Base-by-base conservation (phyloP, 2,329 filamentous ascomycete genomes). In the Colletotrichum cordylinicola region DNA sequence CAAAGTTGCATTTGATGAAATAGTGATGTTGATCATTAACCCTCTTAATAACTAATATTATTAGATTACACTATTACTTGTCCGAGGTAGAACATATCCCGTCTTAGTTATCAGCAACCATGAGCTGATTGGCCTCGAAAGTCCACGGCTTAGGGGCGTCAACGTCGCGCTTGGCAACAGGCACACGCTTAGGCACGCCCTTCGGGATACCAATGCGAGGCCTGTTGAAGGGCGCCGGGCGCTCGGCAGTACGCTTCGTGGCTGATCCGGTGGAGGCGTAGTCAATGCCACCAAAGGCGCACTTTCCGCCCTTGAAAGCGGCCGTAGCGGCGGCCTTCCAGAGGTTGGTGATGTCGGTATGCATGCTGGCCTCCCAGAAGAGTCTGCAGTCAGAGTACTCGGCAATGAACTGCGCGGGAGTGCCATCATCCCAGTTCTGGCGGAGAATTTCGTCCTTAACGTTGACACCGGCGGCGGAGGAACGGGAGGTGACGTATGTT, bases 331-430 rank as follows among this genome's bases (percentile, higher is more conserved):
- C 84, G 4, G 85, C 83, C 79, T 87, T 87, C 88, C 88, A 90
- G n/a, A 87, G 80, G 52, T 85, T 85, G 15, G 82, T 83, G 58
- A 88, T 83, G 76, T 89, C 87, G 16, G 81, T 83, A 52, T 87
- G 79, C 86, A 89, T 90, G 39, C 82, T 83, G 29, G 84, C 84
- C 5, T 88, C 88, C 83, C 88, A 90, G 81, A 85, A 90, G 37
- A 90, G 85, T 16, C 88, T 83, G 79, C 88, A 90, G 79, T 90
- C 88, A 5, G 86, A 83, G 43, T 87, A 81, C 80, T 90, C 87
- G 60, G 85, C 85, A 1, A 88, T 80, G 76, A 87, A 90, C 77
- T 90, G 88, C 16, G 88, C 82, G 2, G 88, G 88, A 0, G 83
- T 78, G 12, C 85, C 85, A 65, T 87, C 85, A 9, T 82, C 79